phyloP scores from a whole-genome alignment of 805 yeast genomes.

The Schizosaccharomyces lindneri region DNA sequence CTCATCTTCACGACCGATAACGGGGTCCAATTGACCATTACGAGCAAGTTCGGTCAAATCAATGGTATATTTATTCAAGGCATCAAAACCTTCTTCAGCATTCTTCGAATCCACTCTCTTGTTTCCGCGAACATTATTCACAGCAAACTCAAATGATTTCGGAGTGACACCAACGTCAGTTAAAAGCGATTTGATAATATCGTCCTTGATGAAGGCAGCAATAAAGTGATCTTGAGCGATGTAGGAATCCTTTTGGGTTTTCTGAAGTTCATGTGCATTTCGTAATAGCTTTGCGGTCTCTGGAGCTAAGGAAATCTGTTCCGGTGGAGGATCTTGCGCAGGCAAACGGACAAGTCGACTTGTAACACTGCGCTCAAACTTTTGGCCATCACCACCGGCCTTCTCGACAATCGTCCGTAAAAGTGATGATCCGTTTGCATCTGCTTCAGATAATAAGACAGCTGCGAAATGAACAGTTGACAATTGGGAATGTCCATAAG shows the following conservation, averaged over 20 bases:
- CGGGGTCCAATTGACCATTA: conserved; percentile 89
- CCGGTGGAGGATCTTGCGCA: conserved; percentile 71
- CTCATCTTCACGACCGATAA: conserved; percentile 96
- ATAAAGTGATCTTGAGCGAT: conserved; percentile 87
- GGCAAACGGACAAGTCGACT: conserved; percentile 56
- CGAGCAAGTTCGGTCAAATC: conserved; percentile 86
- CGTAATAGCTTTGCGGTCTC: conserved; percentile 53
- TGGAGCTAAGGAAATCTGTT: conserved; percentile 48
- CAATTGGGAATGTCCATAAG: conserved; percentile 60
- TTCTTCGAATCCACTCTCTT: conserved; percentile 84
- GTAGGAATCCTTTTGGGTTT: conserved; percentile 64
- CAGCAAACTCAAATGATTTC: conserved; percentile 53
- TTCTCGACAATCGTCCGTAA: conserved; percentile 62
- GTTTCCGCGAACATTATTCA: conserved; percentile 61
- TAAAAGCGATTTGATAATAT: conserved; percentile 40
- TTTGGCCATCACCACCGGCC: conserved; percentile 69
- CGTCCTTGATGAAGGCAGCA: conserved; percentile 62
- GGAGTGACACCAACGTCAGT: conserved; percentile 45
- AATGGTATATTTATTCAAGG: conserved; percentile 66
- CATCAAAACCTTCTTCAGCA: conserved; percentile 48
- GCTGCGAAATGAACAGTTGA: conserved; percentile 78
- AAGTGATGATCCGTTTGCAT: conserved; percentile 20
- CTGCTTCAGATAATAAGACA: conserved; percentile 42
- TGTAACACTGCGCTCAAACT: conserved; percentile 58
- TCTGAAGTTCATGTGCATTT: conserved; percentile 57